A percentile compares a stretch with the other conserved stretches of the same genome.
Evolutionary conservation across 805 yeast genomes (phyloP).

Genomic region (Metschnikowia gruessii): DNA sequence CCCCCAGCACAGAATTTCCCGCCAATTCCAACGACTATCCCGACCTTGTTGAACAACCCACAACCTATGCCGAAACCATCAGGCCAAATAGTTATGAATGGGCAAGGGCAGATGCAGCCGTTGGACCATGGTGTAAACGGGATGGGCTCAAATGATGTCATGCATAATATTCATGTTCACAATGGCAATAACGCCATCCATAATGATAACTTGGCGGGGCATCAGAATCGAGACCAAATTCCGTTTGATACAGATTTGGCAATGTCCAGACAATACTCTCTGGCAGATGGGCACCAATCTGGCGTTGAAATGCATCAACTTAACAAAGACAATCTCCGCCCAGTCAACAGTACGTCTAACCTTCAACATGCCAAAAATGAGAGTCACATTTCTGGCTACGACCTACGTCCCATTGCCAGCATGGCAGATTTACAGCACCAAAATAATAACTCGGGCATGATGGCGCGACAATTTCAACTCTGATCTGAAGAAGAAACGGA

Average conservation of each 20-base stretch:
- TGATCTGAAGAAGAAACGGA: background rate
- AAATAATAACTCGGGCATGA: slow-evolving; percentile 4
- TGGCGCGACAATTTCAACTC: slow-evolving; percentile 13
- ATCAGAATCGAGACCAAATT: slow-evolving; percentile 14
- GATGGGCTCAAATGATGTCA: background rate
- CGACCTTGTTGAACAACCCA: slow-evolving; percentile 32
- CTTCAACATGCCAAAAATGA: slow-evolving; percentile 22
- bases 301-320: slow-evolving; percentile 1
- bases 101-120: slow-evolving; percentile 3
- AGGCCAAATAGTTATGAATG: slow-evolving; percentile 3
- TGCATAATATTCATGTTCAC: slow-evolving; percentile 2
- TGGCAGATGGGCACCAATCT: slow-evolving; percentile 3
- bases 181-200: slow-evolving; percentile 9
- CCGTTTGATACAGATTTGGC: slow-evolving; percentile 11
- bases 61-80: background rate
- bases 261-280: slow-evolving; percentile 10
- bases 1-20: slow-evolving; percentile 23
- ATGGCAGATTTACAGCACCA: slow-evolving; percentile 20
- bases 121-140: slow-evolving; percentile 3
- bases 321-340: slow-evolving; percentile 20
- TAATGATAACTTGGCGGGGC: slow-evolving; percentile 4
- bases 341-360: slow-evolving; percentile 35
- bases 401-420: slow-evolving; percentile 18
- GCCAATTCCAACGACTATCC: slow-evolving; percentile 39
- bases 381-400: slow-evolving; percentile 5